Base-by-base conservation (phyloP, 2,329 filamentous ascomycete species). In the Neofusicoccum cordaticola region DNA sequence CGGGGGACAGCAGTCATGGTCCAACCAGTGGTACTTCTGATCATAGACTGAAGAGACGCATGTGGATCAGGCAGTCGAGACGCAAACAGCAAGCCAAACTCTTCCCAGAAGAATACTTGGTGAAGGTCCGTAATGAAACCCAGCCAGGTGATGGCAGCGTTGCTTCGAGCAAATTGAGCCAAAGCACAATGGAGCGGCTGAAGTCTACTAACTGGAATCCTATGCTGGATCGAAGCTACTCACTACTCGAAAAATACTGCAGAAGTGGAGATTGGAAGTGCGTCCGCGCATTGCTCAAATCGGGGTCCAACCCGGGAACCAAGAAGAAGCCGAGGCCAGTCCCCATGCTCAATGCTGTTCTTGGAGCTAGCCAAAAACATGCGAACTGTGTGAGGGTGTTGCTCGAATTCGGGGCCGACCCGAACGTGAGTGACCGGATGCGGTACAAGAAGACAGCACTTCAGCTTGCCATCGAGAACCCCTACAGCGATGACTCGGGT, bases 261-360 rank as follows among this genome's bases (percentile, higher is more conserved):
- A 3, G 19, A 5, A 19, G 47, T 8, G 47, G 47, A 4, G 15
- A 22, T 6, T 19, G 11, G 19, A 12, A 22, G 8, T 37, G 9
- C 27, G 51, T 57, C 17, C 48, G 41, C 19, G 7, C 13, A n/a
- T 27, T 45, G 2, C 62, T 56, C 31, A 13, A 17, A 11, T 15
- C 47, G 13, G 35, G 35, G 6, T 63, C 47, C 39, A 63, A 63
- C 50, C 61, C 61, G 11, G 61, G 61, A 2, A 63, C 61, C 13
- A 12, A 7, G 12, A 31, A 8, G 5, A 58, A 64, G 19, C 50
- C 35, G 31, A 34, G 51, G 37, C 51, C 37, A 11, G 50, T n/a
- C 3, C 62, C 62, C 1, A 17, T 64, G 5, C 37, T 64, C 4
- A 42, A 64, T 15, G 50, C 50, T 4, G 35, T 58, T 19, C 53